Evolutionary conservation across 2,329 filamentous ascomycete species (phyloP), one percentile per base, ranked within the genome.

Genomic region (Colletotrichum salicis): DNA sequence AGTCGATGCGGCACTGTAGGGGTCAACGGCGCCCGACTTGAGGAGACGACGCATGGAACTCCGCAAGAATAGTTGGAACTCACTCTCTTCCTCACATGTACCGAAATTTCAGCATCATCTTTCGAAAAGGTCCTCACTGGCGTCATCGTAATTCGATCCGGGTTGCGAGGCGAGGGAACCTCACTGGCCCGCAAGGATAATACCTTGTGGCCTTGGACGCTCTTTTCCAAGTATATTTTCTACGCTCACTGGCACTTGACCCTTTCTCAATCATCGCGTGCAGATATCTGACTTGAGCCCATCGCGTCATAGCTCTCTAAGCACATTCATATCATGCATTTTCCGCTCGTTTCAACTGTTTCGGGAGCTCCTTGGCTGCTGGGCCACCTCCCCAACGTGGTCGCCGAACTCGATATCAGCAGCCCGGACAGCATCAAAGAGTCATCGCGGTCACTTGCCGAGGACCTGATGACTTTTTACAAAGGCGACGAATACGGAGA

Each of bases 381-480:
- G 10, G 15, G 41, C 52, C 51, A 8, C 2, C 11, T 64, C 0
- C 48, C 58, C 1, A 11, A 13, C 7, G 31, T 57, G 2, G 4
- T 29, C 29, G 68, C 69, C 0, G 51, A 61, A 5, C 64, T 64
- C 37, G 67, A 73, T 2, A 61, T 70, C 48, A 31, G 51, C 37
- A 64, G 62, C n/a, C 62, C 59, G 22, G 74, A 74, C 10, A 71
- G 67, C 19, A 78, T 78, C 52, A 70, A 74, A 19, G 12, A 68
- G 1, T 72, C 76, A 0, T 71, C 76, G 1, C 74, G 60, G 5
- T 72, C 57, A 1, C 71, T 82, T 12, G 80, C 80, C 0, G 67
- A 71, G n/a, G 78, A 79, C 68, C 70, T 80, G n/a, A 69, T 82
- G 24, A 59, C 68, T 0, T 76, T 77, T 62, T 82, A 82, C 71